These are phyloP conservation scores for Punica granatum DNA, from an alignment of 345 rosid species.

Conservation along the genomic window DNA sequence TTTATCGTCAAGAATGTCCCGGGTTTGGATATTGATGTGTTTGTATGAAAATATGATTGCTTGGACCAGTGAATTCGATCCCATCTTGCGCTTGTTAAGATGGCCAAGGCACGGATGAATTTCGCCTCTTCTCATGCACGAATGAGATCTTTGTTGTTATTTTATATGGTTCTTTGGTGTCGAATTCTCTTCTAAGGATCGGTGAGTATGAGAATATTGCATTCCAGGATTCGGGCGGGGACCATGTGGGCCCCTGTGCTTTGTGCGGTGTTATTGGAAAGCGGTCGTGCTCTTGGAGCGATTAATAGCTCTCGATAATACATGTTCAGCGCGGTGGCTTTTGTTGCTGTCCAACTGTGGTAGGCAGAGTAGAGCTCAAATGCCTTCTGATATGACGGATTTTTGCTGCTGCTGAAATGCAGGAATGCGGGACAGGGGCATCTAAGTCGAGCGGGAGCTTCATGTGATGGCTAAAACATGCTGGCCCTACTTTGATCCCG, in stretches of 20 bases:
- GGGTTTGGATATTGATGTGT: background rate
- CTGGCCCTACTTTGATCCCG: slow-evolving; percentile 96
- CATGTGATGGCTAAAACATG: slow-evolving; percentile 57
- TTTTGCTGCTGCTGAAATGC: background rate
- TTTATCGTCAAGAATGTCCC: background rate
- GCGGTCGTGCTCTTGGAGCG: background rate
- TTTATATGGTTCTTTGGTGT: no score
- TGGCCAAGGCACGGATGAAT: background rate
- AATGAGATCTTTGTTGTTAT: no score
- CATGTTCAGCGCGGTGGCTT: background rate
- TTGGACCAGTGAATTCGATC: background rate
- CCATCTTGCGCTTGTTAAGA: background rate
- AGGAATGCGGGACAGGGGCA: background rate
- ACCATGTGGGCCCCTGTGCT: no score
- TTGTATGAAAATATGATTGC: background rate
- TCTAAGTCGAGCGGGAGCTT: background rate
- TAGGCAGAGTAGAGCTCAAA: no score
- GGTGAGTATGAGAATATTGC: background rate
- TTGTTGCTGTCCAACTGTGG: no score
- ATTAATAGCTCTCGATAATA: background rate
- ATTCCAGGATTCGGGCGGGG: no score
- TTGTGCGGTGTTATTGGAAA: background rate
- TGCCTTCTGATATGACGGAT: background rate
- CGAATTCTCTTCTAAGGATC: background rate
- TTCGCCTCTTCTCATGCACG: background rate